These are phyloP conservation scores for Amanita polypyramis DNA, from an alignment of 768 basidiomycete species.

Conservation along the genomic window DNA sequence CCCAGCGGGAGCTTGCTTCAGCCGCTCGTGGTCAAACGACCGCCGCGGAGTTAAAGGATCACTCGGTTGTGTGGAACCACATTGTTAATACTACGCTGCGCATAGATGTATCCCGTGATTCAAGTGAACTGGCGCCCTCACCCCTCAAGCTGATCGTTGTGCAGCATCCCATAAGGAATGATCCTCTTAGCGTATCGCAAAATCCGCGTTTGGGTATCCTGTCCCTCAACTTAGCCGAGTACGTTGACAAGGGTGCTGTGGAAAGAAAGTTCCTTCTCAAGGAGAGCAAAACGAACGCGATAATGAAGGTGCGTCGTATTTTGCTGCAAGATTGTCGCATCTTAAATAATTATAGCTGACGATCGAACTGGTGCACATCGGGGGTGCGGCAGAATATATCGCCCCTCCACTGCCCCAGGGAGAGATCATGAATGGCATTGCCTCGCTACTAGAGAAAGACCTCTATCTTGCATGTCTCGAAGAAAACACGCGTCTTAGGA, in stretches of 20 bases:
- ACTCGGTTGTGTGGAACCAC: constrained; percentile 54
- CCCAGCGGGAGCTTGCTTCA: neutral
- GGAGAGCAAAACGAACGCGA: constrained; percentile 73
- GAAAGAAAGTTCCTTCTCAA: constrained; percentile 57
- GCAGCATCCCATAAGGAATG: constrained; percentile 47
- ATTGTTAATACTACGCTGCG: constrained; percentile 47
- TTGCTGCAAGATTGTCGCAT: neutral
- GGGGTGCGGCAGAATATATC: constrained; percentile 43
- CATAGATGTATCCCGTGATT: constrained; percentile 44
- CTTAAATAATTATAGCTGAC: constrained; percentile 33
- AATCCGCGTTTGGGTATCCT: constrained; percentile 57
- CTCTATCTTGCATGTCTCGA: constrained; percentile 38
- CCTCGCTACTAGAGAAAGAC: constrained; percentile 49
- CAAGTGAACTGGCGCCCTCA: constrained; percentile 40
- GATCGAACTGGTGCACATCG: constrained; percentile 40
- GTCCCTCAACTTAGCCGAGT: constrained; percentile 66
- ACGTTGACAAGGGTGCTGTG: constrained; percentile 48
- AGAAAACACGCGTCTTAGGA: constrained; percentile 5
- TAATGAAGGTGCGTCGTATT: constrained; percentile 43
- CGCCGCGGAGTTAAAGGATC: constrained; percentile 51
- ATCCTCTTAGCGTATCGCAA: constrained; percentile 37
- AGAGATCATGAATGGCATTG: constrained; percentile 62
- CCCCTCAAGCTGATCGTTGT: constrained; percentile 59
- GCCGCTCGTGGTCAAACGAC: constrained; percentile 50
- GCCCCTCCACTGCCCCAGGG: constrained; percentile 63